Evolutionary conservation across 495 filamentous ascomycete species (phyloP).

Genomic region (Penicillium paxilli): DNA sequence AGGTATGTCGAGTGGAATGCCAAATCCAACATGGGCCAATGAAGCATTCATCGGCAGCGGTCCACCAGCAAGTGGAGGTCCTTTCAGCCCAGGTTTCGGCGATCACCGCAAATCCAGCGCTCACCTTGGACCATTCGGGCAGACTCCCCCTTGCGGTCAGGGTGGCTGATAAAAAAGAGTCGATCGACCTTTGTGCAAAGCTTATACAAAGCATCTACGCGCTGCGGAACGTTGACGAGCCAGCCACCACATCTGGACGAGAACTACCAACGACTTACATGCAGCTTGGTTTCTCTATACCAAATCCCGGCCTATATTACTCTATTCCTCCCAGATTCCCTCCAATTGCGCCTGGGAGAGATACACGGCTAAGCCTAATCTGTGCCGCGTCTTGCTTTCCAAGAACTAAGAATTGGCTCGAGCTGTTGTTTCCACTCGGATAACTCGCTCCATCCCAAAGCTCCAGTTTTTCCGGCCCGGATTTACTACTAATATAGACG

Average conservation of each 20-base stretch:
- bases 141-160: slow-evolving; percentile 50
- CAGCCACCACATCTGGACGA: background rate
- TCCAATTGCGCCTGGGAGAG: background rate
- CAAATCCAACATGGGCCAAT: slow-evolving; percentile 40
- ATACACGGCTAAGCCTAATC: no score
- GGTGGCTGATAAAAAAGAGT: slow-evolving; percentile 37
- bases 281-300: background rate
- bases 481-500: no score
- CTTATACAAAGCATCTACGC: background rate
- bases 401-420: background rate
- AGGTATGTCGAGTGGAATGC: slow-evolving; percentile 29
- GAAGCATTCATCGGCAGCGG: slow-evolving; percentile 45
- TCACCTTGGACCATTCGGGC: slow-evolving; percentile 45
- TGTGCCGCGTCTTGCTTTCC: background rate
- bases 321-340: background rate
- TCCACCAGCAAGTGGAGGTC: slow-evolving; percentile 24
- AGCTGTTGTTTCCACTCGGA: background rate
- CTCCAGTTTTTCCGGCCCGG: background rate
- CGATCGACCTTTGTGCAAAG: background rate
- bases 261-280: background rate
- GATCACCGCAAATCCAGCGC: slow-evolving; percentile 30
- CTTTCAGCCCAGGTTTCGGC: slow-evolving; percentile 25
- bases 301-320: background rate
- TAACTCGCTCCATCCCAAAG: background rate
- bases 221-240: background rate